Evolutionary conservation across 2,329 filamentous ascomycete genomes (phyloP).

Genomic region (Phoma herbarum): DNA sequence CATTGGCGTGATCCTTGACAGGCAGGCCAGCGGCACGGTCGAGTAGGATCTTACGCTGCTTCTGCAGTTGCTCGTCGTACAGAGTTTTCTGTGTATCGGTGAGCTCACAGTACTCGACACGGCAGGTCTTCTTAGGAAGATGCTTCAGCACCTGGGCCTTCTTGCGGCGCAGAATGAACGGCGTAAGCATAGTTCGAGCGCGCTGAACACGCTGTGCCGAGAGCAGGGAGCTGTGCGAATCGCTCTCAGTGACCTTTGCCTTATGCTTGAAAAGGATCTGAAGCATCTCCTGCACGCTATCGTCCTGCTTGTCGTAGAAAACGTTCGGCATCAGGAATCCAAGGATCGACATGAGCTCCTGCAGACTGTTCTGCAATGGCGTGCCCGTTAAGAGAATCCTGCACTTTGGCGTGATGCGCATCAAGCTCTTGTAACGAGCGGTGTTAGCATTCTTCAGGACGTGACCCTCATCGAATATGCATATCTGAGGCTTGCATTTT

Average conservation of each 20-base stretch:
- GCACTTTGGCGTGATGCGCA: constrained; percentile 80
- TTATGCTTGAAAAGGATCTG: constrained; percentile 90
- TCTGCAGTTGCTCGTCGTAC: constrained; percentile 74
- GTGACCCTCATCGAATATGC: constrained; percentile 94
- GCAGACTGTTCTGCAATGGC: constrained; percentile 91
- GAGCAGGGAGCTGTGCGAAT: constrained; percentile 77
- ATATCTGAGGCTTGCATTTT: constrained; percentile 64
- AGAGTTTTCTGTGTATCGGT: constrained; percentile 74
- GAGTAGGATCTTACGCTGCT: constrained; percentile 67
- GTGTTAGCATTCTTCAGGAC: constrained; percentile 89
- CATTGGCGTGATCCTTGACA: constrained; percentile 61
- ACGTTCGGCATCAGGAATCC: constrained; percentile 92
- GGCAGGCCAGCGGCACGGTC: constrained; percentile 66
- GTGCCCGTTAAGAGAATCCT: constrained; percentile 89
- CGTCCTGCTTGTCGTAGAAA: constrained; percentile 71
- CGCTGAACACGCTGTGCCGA: constrained; percentile 87
- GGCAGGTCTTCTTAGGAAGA: constrained; percentile 79
- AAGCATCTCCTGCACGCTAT: constrained; percentile 74
- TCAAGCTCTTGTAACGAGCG: constrained; percentile 79
- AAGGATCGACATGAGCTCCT: constrained; percentile 88
- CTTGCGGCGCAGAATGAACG: constrained; percentile 92
- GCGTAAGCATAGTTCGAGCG: constrained; percentile 90
- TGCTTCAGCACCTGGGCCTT: constrained; percentile 89
- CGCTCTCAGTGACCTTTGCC: constrained; percentile 79
- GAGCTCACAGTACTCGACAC: constrained; percentile 83